Evolutionary conservation across 2,329 filamentous ascomycete genomes (phyloP).

Genomic region (Fusarium sp.): DNA sequence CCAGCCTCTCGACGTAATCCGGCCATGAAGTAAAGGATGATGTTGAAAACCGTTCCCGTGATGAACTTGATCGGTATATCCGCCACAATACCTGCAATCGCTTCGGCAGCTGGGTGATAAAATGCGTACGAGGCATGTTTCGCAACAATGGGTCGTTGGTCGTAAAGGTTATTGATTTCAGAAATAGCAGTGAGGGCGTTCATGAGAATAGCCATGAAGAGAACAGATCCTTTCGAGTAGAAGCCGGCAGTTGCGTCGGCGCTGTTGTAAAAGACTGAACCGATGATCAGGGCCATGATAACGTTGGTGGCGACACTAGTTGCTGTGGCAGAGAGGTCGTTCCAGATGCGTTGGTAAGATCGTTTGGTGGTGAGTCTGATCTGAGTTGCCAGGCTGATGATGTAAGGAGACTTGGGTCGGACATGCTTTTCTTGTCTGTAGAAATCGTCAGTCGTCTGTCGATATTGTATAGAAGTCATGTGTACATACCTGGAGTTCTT

Average conservation of each 20-base stretch:
- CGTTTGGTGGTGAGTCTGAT: not conserved
- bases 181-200: not conserved
- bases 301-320: not conserved
- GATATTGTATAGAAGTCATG: no score
- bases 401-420: not conserved
- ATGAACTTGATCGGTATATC: constrained; percentile 1
- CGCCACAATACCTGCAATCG: not conserved
- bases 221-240: not conserved
- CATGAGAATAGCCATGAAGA: not conserved
- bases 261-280: not conserved
- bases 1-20: not conserved
- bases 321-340: not conserved
- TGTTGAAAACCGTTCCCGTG: not conserved
- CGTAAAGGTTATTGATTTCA: not conserved
- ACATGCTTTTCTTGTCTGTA: not conserved
- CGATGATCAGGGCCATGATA: not conserved
- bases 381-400: not conserved
- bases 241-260: not conserved
- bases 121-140: not conserved
- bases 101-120: not conserved
- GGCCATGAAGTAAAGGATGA: not conserved
- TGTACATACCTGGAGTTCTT: not conserved
- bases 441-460: not conserved
- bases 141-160: not conserved
- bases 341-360: not conserved